Conservation (phyloP, 2,329 filamentous ascomycete species). For the Penicillium sp. region DNA sequence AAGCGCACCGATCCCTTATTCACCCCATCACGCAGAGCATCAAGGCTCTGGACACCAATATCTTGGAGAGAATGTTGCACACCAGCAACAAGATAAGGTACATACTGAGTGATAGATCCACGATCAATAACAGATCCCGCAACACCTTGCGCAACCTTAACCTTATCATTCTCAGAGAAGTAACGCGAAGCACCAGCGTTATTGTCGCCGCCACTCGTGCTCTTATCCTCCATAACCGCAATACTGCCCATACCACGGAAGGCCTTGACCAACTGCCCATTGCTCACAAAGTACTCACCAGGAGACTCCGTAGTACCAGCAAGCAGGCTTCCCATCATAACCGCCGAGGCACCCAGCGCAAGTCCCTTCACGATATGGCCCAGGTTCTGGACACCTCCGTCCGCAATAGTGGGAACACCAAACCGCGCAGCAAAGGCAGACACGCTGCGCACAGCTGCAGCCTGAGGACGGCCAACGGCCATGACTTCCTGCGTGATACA, state of each 20-base stretch:
- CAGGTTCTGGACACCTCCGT: conserved; percentile 96
- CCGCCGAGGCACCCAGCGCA: conserved; percentile 85
- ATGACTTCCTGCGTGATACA: conserved; percentile 99
- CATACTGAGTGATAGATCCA: conserved; percentile 85
- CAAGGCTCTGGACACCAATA: conserved; percentile 78
- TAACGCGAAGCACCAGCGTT: conserved; percentile 97
- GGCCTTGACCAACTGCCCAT: conserved; percentile 96
- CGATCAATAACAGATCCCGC: conserved; percentile 64
- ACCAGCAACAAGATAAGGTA: conserved; percentile 92
- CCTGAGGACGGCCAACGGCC: conserved; percentile 96
- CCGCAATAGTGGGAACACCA: conserved; percentile 95
- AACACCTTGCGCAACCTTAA: conserved; percentile 95
- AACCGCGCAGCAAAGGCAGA: conserved; percentile 86
- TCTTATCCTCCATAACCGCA: conserved; percentile 99
- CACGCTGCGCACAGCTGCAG: conserved; percentile 87
- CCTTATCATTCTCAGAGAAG: conserved; percentile 93
- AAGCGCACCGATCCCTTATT: conserved; percentile 76
- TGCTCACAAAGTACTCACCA: conserved; percentile 92
- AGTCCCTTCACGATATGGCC: conserved; percentile 99
- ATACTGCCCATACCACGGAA: conserved; percentile 99
- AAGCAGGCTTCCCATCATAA: conserved; percentile 99
- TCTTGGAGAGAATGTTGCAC: conserved; percentile 98
- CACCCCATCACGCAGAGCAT: conserved; percentile 73
- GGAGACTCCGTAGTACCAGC: conserved; percentile 97
- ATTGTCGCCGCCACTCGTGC: conserved; percentile 72